A percentile compares a stretch with the other conserved stretches of the same genome.
Conservation (phyloP, 805 yeast species). For the Wickerhamomyces chambardii region DNA sequence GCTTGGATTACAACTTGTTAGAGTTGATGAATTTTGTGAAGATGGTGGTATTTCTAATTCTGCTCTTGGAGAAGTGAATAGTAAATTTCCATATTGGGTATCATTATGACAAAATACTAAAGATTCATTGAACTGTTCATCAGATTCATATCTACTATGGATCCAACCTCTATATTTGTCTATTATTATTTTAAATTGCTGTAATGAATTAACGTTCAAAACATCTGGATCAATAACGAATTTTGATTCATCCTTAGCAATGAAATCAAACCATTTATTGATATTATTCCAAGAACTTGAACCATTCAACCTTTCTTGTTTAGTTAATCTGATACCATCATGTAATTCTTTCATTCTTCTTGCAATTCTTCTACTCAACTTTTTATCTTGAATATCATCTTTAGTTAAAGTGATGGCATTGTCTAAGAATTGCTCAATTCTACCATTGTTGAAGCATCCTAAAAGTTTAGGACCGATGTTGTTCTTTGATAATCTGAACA, state of each 20-base stretch:
- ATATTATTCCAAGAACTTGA: conserved; percentile 67
- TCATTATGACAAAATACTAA: conserved; percentile 91
- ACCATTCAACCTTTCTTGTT: conserved; percentile 45
- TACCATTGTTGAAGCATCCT: conserved; percentile 88
- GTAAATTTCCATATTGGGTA: conserved; percentile 90
- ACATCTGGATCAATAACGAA: conserved; percentile 25
- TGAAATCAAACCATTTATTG: conserved; percentile 58
- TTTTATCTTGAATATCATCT: conserved; percentile 65
- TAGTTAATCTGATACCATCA: conserved; percentile 58
- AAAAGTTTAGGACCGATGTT: conserved; percentile 82
- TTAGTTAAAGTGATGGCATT: conserved; percentile 73
- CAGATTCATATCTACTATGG: conserved; percentile 33
- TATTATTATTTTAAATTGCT: conserved; percentile 38
- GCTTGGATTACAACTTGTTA: too few species aligned
- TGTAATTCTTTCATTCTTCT: conserved; percentile 96
- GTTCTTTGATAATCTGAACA: conserved; percentile 64
- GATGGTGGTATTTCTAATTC: neutral
- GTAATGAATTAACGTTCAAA: conserved; percentile 38
- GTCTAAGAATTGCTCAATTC: conserved; percentile 88
- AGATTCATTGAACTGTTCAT: conserved; percentile 29
- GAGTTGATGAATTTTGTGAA: neutral
- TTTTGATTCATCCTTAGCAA: conserved; percentile 28
- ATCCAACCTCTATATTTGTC: conserved; percentile 57
- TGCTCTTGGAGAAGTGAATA: conserved; percentile 49
- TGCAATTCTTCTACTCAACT: conserved; percentile 76